A percentile compares a stretch with the other conserved stretches of the same genome.
These are phyloP conservation scores for Solanum etuberosum DNA, from an alignment of 257 asterid species.

Conservation along the genomic window DNA sequence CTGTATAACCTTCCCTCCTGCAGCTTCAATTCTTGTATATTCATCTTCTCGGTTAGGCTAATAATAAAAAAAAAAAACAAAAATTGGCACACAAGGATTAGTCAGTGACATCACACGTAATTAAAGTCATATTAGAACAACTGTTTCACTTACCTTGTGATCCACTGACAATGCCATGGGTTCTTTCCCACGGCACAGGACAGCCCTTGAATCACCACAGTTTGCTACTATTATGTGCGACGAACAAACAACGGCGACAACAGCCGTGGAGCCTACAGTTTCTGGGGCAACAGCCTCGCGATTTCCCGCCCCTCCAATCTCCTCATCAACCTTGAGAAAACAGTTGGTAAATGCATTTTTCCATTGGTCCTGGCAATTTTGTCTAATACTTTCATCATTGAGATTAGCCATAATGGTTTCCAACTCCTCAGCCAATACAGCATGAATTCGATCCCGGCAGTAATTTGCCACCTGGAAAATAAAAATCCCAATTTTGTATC, in stretches of 20 bases:
- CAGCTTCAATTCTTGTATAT: conserved; percentile 82
- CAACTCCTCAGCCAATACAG: conserved; percentile 59
- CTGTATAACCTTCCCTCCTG: conserved; percentile 94
- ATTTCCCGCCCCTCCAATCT: conserved; percentile 45
- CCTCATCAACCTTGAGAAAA: conserved; percentile 77
- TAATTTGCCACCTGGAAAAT: conserved; percentile 72
- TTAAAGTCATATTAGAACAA: neutral
- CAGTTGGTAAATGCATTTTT: conserved; percentile 52
- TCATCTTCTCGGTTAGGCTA: conserved; percentile 96
- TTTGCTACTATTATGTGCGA: conserved; percentile 91
- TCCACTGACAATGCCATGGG: conserved; percentile 67
- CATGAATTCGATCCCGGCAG: conserved; percentile 65
- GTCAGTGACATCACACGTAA: conserved; percentile 5
- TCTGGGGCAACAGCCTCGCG: conserved; percentile 68
- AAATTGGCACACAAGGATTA: neutral
- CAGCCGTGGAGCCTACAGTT: conserved; percentile 93
- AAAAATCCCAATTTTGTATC: neutral
- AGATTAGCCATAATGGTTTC: conserved; percentile 23
- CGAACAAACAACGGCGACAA: conserved; percentile 78
- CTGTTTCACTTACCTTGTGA: conserved; percentile 54
- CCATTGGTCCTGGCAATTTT: conserved; percentile 54
- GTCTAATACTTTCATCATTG: conserved; percentile 16
- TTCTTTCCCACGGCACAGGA: conserved; percentile 82
- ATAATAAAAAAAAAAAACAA: neutral
- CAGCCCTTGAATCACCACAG: conserved; percentile 95